A percentile compares a stretch with the other conserved stretches of the same genome.
Conservation (phyloP, 805 yeast genomes). For the Wickerhamomyces queroliae region DNA sequence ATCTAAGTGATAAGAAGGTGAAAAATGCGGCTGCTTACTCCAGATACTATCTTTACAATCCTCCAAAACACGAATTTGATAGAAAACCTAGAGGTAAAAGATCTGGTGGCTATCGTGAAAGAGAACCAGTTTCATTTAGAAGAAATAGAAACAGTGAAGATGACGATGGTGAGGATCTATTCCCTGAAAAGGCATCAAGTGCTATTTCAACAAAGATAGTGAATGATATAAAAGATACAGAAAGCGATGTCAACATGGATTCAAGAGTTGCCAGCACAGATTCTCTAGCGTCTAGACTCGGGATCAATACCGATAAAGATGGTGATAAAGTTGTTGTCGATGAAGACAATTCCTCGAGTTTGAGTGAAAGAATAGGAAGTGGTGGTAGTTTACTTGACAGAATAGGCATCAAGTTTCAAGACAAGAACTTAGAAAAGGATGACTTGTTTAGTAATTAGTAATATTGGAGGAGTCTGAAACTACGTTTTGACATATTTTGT, state of each 20-base stretch:
- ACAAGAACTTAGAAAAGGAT: constrained; percentile 7
- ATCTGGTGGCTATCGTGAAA: constrained; percentile 12
- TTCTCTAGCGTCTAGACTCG: too few species aligned
- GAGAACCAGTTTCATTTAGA: constrained; percentile 14
- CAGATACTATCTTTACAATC: constrained; percentile 22
- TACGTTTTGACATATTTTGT: too few species aligned
- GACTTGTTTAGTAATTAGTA: constrained; percentile 5
- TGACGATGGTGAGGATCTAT: constrained; percentile 14
- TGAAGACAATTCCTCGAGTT: too few species aligned
- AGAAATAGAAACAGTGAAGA: constrained; percentile 4
- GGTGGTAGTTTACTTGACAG: neutral
- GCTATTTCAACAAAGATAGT: neutral
- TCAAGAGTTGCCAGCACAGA: too few species aligned
- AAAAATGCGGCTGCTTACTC: constrained; percentile 21
- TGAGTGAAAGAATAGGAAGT: neutral
- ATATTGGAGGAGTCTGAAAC: too few species aligned
- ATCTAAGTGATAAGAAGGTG: constrained; percentile 18
- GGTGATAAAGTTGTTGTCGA: too few species aligned
- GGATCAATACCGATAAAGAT: too few species aligned
- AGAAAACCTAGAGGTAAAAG: constrained; percentile 1
- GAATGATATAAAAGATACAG: neutral
- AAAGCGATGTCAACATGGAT: too few species aligned
- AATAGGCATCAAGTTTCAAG: constrained; percentile 1
- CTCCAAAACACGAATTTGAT: constrained; percentile 4
- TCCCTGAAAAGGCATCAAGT: constrained; percentile 3